A percentile compares a stretch with the other conserved stretches of the same genome.
Conservation (phyloP, 2,329 filamentous ascomycete genomes). For the Teratosphaeria gauchensis region DNA sequence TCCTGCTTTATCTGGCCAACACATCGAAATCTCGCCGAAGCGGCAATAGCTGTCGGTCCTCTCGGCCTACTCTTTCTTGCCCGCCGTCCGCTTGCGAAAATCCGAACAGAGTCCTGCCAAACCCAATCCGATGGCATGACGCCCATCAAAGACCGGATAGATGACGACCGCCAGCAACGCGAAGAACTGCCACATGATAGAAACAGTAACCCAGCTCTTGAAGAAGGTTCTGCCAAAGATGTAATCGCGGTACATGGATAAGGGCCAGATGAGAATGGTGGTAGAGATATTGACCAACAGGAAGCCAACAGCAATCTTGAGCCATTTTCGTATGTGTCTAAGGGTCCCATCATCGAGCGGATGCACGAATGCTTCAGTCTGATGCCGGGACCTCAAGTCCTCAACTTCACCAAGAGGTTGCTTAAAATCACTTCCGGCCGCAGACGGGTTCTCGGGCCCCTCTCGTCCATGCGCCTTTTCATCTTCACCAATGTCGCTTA, state of each 20-base stretch:
- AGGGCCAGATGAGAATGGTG: neutral
- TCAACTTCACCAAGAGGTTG: neutral
- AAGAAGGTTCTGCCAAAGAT: neutral
- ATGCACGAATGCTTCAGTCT: neutral
- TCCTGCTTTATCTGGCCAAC: too few relatives aligned
- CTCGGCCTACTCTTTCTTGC: neutral
- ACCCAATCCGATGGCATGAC: neutral
- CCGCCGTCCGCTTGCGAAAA: neutral
- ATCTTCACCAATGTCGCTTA: neutral
- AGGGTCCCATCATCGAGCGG: neutral
- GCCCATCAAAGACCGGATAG: neutral
- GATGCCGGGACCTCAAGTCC: neutral
- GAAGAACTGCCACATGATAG: neutral
- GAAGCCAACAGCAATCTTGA: neutral
- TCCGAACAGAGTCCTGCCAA: neutral
- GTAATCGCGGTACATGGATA: neutral
- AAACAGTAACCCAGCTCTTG: neutral
- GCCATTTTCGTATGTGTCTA: neutral
- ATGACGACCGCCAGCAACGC: neutral
- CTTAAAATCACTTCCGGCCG: neutral
- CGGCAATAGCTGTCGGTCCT: neutral
- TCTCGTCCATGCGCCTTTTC: neutral
- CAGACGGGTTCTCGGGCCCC: neutral
- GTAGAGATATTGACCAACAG: neutral
- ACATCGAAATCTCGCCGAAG: too few relatives aligned